These are phyloP conservation scores for Arthrobotrys megalospora DNA, from an alignment of 2,329 filamentous ascomycete species.

Conservation along the genomic window DNA sequence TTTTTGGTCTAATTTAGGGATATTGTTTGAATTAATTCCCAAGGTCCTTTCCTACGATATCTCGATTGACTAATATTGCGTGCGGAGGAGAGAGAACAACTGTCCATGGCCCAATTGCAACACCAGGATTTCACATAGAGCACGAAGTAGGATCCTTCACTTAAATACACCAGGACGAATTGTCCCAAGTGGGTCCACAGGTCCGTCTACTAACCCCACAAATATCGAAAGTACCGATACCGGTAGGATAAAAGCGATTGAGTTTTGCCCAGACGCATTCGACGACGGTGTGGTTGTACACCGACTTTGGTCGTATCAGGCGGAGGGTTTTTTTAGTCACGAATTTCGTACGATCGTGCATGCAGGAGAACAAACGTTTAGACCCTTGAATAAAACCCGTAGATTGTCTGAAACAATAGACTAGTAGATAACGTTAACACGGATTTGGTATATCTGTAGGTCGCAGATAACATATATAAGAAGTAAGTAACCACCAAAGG, in stretches of 20 bases:
- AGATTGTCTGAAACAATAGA: no score
- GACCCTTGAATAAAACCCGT: no score
- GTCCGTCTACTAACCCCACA: not conserved
- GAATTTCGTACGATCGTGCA: not conserved
- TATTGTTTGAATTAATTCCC: not conserved
- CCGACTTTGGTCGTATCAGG: no score
- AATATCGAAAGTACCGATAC: not conserved
- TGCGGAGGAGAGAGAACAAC: not conserved
- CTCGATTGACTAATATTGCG: not conserved
- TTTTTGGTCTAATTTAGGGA: not conserved
- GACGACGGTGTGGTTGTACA: constrained; percentile 9
- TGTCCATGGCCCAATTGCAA: constrained; percentile 30
- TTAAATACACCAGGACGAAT: constrained; percentile 4
- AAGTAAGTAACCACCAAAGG: no score
- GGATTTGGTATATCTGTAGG: no score
- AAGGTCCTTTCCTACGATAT: not conserved
- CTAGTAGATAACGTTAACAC: no score
- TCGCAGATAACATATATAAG: no score
- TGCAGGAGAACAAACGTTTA: no score
- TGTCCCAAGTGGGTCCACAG: not conserved
- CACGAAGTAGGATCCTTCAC: constrained; percentile 17
- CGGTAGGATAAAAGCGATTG: not conserved
- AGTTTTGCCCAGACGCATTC: constrained; percentile 3
- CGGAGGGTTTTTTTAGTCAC: not conserved
- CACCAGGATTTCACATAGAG: constrained; percentile 27